Base-by-base conservation (phyloP, 768 basidiomycete genomes). In the Lenzites betulinus region DNA sequence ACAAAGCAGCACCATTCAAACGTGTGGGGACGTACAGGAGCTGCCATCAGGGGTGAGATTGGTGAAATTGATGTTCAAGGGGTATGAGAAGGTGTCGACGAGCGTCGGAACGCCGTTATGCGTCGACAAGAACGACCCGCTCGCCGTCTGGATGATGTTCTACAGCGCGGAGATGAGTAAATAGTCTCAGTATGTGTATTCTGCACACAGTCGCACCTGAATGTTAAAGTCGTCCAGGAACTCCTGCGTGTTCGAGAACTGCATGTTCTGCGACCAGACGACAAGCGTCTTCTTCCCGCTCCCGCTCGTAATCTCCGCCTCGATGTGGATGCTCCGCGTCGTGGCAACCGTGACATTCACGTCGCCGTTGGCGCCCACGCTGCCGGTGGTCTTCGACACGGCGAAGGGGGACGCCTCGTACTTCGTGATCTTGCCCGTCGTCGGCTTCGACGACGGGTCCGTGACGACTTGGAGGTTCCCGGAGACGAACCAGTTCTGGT, bases 401-500 rank as follows among this genome's bases (percentile, higher is more conserved):
- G 89, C 85, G 64, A 84, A 90, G 0, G 82, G 81, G 12, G 82
- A 72, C 30, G 76, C 89, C 18, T 79, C 72, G 65, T 90, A 88
- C 9, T 67, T 65, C 0, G 80, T 85, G 58, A 92, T 89, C 28
- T 76, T 79, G 28, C 91, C 91, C 1, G 83, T 89, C 2, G 91
- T 92, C 3, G 78, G 87, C 67, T 76, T 75, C 1, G 77, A 73
- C 30, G 89, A 89, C 8, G 83, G 71, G 68, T 90, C 88, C 1
- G 83, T 85, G 60, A 87, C 72, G 48, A 90, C 85, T 69, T 92
- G 89, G 7, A 93, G 71, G 39, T 76, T 69, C 12, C 80, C 91
- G 3, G 89, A 90, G 26, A 92, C 83, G 67, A 83, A 89, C 92
- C 91, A 93, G 68, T 91, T 92, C 62, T 82, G 78, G 51, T 87